These are phyloP conservation scores for Citrus hindsii DNA, from an alignment of 345 rosid species.

Conservation along the genomic window DNA sequence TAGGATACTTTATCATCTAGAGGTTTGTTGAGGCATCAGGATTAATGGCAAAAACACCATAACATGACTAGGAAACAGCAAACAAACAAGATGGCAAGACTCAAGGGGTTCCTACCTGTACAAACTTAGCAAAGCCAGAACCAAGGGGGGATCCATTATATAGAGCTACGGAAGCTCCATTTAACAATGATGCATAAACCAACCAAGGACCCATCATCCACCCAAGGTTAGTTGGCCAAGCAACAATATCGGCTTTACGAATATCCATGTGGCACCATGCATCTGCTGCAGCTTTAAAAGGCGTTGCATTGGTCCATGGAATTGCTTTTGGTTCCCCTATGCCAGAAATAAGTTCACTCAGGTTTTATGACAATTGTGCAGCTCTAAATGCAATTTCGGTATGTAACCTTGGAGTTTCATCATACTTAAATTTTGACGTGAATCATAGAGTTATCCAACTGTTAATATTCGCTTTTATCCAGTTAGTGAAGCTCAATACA, in stretches of 20 bases:
- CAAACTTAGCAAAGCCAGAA: constrained; percentile 85
- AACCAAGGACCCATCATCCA: constrained; percentile 99
- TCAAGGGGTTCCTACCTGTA: constrained; percentile 52
- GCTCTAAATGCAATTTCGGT: background rate
- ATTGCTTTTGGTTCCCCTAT: constrained; percentile 98
- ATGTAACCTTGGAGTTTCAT: background rate
- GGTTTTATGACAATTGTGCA: background rate
- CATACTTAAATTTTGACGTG: background rate
- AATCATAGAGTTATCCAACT: background rate
- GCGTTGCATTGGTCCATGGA: constrained; percentile 79
- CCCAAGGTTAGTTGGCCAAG: constrained; percentile 99
- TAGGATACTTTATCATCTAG: background rate
- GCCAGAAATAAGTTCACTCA: constrained; percentile 24
- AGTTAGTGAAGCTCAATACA: background rate
- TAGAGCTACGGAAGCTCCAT: constrained; percentile 85
- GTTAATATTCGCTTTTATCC: background rate
- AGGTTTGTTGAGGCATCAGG: background rate
- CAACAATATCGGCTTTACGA: constrained; percentile 61
- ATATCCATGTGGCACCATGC: constrained; percentile 99
- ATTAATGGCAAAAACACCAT: background rate
- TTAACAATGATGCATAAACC: constrained; percentile 84
- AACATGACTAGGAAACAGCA: background rate
- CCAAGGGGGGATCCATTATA: constrained; percentile 93
- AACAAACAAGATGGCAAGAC: background rate
- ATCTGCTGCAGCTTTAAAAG: constrained; percentile 94